A percentile compares a stretch with the other conserved stretches of the same genome.
These are phyloP conservation scores for Leccinum variicolor DNA, from an alignment of 768 basidiomycete species.

Conservation along the genomic window DNA sequence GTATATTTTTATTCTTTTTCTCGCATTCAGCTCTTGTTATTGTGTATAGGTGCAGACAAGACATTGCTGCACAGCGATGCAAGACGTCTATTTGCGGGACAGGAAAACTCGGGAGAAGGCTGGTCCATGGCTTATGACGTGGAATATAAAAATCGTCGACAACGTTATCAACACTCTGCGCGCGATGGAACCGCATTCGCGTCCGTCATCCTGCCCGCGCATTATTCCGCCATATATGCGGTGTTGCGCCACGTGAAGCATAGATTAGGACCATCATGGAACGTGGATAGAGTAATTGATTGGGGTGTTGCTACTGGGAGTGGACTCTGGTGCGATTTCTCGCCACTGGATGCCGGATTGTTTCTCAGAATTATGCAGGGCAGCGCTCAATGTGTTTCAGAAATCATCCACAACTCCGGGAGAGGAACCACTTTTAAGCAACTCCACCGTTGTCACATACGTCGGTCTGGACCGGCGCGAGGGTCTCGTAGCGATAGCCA, in stretches of 20 bases:
- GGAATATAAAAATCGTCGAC: conserved; percentile 57
- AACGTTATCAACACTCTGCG: conserved; percentile 54
- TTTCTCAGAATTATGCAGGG: conserved; percentile 44
- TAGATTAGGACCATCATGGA: conserved; percentile 62
- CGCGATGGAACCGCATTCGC: conserved; percentile 84
- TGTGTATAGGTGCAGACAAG: conserved; percentile 56
- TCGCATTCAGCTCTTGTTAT: conserved; percentile 8
- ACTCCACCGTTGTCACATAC: conserved; percentile 59
- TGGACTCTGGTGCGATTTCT: conserved; percentile 66
- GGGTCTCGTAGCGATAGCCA: conserved; percentile 65
- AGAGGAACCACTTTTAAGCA: conserved; percentile 38
- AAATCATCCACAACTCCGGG: conserved; percentile 21
- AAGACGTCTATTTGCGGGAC: conserved; percentile 60
- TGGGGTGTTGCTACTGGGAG: conserved; percentile 85
- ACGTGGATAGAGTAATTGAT: conserved; percentile 63
- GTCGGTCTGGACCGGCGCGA: conserved; percentile 75
- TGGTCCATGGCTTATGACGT: conserved; percentile 60
- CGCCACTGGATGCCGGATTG: background rate
- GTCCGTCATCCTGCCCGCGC: conserved; percentile 79
- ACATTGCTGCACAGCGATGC: conserved; percentile 64
- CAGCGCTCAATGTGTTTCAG: conserved; percentile 64
- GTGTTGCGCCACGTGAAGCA: conserved; percentile 66
- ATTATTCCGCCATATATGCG: conserved; percentile 77
- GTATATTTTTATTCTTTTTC: conserved; percentile 35
- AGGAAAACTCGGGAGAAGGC: conserved; percentile 26